phyloP scores from a whole-genome alignment of 371 early-diverging fungal genomes.

The Haplosporangium sp. region DNA sequence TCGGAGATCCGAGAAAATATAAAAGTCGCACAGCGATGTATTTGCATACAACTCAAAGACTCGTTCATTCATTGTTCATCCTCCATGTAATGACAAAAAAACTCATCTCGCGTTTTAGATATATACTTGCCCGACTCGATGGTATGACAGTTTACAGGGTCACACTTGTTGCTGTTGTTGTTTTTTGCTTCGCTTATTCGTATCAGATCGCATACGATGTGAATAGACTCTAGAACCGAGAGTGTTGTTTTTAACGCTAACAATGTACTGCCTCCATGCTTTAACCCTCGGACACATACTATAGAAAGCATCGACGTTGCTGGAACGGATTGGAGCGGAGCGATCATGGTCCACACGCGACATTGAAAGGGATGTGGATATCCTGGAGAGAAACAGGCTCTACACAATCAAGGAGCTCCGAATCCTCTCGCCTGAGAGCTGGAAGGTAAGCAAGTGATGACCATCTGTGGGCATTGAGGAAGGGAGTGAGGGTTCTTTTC shows the following conservation, averaged over 20 bases:
- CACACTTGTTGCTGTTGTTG: background rate
- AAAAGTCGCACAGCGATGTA: background rate
- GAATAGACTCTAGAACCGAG: too few relatives aligned
- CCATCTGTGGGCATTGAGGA: too few relatives aligned
- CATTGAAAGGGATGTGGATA: constrained; percentile 62
- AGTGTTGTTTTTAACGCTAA: too few relatives aligned
- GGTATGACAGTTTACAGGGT: constrained; percentile 15
- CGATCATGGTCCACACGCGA: constrained; percentile 70
- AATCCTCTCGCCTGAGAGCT: constrained; percentile 68
- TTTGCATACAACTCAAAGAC: background rate
- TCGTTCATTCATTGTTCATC: background rate
- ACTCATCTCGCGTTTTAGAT: constrained; percentile 11
- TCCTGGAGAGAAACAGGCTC: constrained; percentile 65
- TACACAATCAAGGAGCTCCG: constrained; percentile 70
- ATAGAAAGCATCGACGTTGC: constrained; percentile 69
- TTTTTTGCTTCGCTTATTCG: too few relatives aligned
- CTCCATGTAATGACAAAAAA: background rate
- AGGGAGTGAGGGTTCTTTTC: too few relatives aligned
- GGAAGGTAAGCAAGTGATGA: constrained; percentile 60
- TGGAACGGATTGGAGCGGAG: constrained; percentile 72
- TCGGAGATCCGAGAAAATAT: background rate
- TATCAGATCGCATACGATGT: too few relatives aligned
- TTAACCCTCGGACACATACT: background rate
- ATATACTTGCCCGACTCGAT: constrained; percentile 53
- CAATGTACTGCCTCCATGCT: too few relatives aligned